Evolutionary conservation across 768 basidiomycete species (phyloP).

Genomic region (Lyophyllum shimeji): DNA sequence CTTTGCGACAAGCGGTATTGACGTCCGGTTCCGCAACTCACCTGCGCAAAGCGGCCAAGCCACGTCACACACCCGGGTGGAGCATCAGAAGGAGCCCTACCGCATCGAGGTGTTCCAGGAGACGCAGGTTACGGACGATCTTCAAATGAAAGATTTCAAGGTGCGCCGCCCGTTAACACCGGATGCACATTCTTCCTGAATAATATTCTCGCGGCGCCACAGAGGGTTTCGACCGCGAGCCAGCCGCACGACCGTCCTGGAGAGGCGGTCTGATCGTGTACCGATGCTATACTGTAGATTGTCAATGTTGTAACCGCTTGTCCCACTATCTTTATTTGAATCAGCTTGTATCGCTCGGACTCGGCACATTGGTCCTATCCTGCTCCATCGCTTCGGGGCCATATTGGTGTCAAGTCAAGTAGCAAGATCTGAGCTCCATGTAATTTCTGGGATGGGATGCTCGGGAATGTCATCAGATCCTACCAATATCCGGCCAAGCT

Average conservation of each 20-base stretch:
- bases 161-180: background rate
- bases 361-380: no score
- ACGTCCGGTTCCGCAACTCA: background rate
- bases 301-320: background rate
- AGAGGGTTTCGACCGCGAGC: background rate
- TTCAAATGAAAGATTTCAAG: background rate
- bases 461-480: no score
- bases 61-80: background rate
- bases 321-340: background rate
- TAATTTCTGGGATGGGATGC: no score
- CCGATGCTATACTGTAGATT: background rate
- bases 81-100: background rate
- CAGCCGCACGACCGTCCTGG: background rate
- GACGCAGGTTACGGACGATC: slow-evolving; percentile 2
- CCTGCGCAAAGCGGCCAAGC: background rate
- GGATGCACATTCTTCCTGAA: background rate
- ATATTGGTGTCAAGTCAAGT: no score
- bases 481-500: no score
- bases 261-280: background rate
- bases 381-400: no score
- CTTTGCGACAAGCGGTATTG: slow-evolving; percentile 1
- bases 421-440: no score
- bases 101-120: slow-evolving; percentile 10
- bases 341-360: background rate
- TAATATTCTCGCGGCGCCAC: background rate